Evolutionary conservation across 768 basidiomycete genomes (phyloP).

Genomic region (Mycena rosella): DNA sequence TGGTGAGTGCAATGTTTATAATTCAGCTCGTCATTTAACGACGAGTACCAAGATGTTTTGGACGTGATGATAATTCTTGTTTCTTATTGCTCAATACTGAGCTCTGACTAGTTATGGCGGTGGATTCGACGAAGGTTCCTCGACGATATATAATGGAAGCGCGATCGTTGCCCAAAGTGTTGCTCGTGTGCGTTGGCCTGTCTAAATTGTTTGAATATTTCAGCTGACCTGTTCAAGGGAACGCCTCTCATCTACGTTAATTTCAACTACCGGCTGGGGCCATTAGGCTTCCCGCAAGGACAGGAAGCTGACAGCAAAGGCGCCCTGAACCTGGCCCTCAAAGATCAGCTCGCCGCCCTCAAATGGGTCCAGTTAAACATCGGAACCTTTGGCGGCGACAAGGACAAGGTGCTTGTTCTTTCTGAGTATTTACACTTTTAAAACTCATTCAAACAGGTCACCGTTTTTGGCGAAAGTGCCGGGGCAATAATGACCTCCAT

Average conservation of each 20-base stretch:
- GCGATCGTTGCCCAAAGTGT: conserved; percentile 44
- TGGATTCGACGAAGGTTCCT: conserved; percentile 39
- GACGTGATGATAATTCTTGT: conserved; percentile 12
- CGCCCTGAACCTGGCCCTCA: conserved; percentile 55
- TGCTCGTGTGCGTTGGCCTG: conserved; percentile 36
- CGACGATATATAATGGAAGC: conserved; percentile 42
- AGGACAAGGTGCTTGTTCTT: conserved; percentile 47
- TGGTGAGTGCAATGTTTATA: too few relatives aligned
- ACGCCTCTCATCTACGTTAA: conserved; percentile 61
- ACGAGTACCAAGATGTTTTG: conserved; percentile 30
- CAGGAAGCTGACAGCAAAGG: conserved; percentile 49
- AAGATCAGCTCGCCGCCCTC: conserved; percentile 55
- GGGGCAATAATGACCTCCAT: conserved; percentile 58
- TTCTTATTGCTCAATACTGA: neutral
- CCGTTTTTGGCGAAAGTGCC: conserved; percentile 62
- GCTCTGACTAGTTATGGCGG: conserved; percentile 35
- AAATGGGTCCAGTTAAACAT: conserved; percentile 69
- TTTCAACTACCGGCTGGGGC: conserved; percentile 62
- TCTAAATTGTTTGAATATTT: neutral
- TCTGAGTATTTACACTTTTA: neutral
- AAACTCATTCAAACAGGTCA: conserved; percentile 48
- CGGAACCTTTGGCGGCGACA: conserved; percentile 67
- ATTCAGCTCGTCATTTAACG: neutral
- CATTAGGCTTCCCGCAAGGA: conserved; percentile 61
- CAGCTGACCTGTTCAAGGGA: conserved; percentile 34